phyloP scores from a whole-genome alignment of 2,329 filamentous ascomycete species.

The Laburnicola sp. region DNA sequence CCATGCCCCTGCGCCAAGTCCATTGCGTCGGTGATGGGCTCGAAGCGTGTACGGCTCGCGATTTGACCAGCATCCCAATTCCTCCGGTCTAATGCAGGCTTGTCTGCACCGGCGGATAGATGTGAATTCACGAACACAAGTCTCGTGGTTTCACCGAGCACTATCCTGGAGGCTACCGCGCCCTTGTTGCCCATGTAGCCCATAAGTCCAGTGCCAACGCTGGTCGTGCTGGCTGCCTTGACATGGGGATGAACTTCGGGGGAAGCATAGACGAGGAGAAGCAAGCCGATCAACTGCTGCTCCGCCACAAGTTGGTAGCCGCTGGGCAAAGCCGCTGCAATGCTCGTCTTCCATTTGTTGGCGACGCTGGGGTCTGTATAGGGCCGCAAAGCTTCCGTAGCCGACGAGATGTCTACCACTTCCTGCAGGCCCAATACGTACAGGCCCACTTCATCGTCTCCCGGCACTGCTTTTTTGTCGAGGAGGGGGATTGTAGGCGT shows the following conservation, averaged over 20 bases:
- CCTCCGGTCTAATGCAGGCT: constrained; percentile 74
- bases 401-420: constrained; percentile 80
- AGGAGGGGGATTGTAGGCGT: constrained; percentile 49
- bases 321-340: constrained; percentile 72
- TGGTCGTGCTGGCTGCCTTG: constrained; percentile 77
- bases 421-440: constrained; percentile 93
- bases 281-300: constrained; percentile 83
- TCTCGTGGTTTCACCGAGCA: constrained; percentile 86
- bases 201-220: constrained; percentile 84
- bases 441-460: constrained; percentile 74
- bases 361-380: constrained; percentile 73
- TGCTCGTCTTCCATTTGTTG: constrained; percentile 77
- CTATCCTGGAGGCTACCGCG: constrained; percentile 76
- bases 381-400: constrained; percentile 74
- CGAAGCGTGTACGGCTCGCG: constrained; percentile 73
- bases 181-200: constrained; percentile 98
- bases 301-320: constrained; percentile 78
- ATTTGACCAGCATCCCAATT: constrained; percentile 91
- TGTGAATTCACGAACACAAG: constrained; percentile 92
- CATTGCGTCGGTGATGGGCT: constrained; percentile 68
- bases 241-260: constrained; percentile 73
- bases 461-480: constrained; percentile 54
- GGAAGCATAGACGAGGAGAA: constrained; percentile 84
- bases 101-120: constrained; percentile 82
- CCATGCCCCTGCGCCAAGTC: constrained; percentile 61